Percentiles rank a stretch among this genome's conserved stretches.
Evolutionary conservation across 768 basidiomycete genomes (phyloP).

Genomic region (Rhizopogon rudus): DNA sequence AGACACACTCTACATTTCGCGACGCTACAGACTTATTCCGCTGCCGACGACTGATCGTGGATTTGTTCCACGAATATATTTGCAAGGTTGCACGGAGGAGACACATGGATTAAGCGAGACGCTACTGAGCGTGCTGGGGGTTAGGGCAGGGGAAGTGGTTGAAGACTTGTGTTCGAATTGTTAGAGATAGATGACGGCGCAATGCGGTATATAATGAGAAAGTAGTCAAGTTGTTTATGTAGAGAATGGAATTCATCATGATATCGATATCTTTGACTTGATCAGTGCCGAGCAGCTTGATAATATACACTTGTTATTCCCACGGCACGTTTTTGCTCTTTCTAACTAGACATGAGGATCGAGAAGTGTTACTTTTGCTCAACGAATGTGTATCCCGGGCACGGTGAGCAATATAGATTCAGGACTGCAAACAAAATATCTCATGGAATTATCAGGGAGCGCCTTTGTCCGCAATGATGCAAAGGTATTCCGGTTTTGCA

Average conservation of each 20-base stretch:
- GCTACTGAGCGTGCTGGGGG: constrained; percentile 39
- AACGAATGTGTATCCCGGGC: constrained; percentile 93
- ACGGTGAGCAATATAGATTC: constrained; percentile 47
- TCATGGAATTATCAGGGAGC: constrained; percentile 45
- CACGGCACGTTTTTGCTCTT: constrained; percentile 13
- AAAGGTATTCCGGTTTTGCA: constrained; percentile 97
- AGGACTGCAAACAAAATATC: background rate
- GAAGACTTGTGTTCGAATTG: constrained; percentile 25
- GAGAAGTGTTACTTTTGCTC: constrained; percentile 99
- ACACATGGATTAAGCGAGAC: constrained; percentile 40
- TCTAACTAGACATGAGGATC: constrained; percentile 63
- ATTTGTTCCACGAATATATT: constrained; percentile 21
- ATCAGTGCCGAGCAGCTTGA: too few species aligned
- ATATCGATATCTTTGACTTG: too few species aligned
- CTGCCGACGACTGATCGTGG: background rate
- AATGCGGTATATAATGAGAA: too few species aligned
- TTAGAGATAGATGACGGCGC: background rate
- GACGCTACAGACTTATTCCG: constrained; percentile 38
- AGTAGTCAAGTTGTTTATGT: too few species aligned
- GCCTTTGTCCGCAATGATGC: constrained; percentile 98
- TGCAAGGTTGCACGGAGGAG: constrained; percentile 33
- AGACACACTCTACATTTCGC: constrained; percentile 27
- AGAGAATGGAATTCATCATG: too few species aligned
- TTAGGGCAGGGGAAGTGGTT: constrained; percentile 44
- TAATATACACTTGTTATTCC: constrained; percentile 8